A percentile compares a stretch with the other conserved stretches of the same genome.
Evolutionary conservation across 176 grass and related monocot genomes (phyloP).

Genomic region (Phyllostachys edulis): DNA sequence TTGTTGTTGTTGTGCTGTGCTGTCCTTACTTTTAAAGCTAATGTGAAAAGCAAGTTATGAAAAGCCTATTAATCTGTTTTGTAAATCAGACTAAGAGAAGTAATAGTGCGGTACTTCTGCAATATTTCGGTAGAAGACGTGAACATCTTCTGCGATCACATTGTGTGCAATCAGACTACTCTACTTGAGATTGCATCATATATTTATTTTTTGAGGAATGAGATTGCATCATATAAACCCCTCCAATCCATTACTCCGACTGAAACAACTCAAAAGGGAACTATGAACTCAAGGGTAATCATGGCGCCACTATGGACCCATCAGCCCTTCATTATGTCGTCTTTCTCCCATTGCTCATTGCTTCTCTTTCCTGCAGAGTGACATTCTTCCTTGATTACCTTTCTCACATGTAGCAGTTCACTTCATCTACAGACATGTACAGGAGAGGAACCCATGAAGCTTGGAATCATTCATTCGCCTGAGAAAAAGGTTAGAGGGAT

Average conservation of each 20-base stretch:
- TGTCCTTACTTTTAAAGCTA: no score
- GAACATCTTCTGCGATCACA: no score
- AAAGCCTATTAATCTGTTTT: no score
- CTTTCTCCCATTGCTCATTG: neutral
- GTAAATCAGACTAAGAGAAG: no score
- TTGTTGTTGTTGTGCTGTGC: no score
- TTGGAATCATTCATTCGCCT: constrained; percentile 26
- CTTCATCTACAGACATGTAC: neutral
- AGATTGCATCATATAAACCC: neutral
- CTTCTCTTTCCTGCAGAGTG: neutral
- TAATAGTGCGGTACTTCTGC: no score
- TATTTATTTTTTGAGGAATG: no score
- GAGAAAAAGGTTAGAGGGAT: constrained; percentile 5
- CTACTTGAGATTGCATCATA: neutral
- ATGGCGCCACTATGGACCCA: neutral
- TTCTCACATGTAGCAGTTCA: neutral
- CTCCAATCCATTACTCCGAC: neutral
- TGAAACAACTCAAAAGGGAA: neutral
- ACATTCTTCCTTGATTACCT: neutral
- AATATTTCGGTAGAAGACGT: no score
- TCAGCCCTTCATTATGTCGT: neutral
- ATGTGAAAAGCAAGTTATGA: no score
- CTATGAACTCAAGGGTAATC: neutral
- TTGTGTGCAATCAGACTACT: neutral
- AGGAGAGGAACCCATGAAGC: neutral